Evolutionary conservation across 805 yeast genomes (phyloP).

Genomic region (Candida ascalaphidarum): DNA sequence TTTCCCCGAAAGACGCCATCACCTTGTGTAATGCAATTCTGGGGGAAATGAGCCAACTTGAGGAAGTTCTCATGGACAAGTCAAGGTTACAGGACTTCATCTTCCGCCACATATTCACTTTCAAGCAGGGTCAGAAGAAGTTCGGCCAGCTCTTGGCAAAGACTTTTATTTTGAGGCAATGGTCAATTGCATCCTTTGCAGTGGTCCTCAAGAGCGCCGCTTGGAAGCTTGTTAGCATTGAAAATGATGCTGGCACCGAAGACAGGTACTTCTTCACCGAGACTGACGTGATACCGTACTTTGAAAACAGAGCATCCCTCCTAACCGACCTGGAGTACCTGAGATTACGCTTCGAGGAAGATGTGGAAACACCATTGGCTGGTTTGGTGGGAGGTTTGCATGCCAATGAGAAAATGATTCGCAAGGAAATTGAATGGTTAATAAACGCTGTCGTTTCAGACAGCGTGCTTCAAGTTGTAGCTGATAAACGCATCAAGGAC

Average conservation of each 20-base stretch:
- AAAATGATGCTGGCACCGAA: slow-evolving; percentile 18
- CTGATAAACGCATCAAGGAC: slow-evolving; percentile 42
- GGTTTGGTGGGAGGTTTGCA: slow-evolving; percentile 42
- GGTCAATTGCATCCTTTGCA: slow-evolving; percentile 27
- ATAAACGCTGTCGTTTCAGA: slow-evolving; percentile 33
- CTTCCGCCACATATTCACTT: slow-evolving; percentile 31
- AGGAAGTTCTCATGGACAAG: slow-evolving; percentile 22
- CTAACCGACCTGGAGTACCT: slow-evolving; percentile 33
- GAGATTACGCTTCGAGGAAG: slow-evolving; percentile 38
- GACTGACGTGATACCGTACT: slow-evolving; percentile 18
- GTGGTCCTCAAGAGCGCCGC: slow-evolving; percentile 42
- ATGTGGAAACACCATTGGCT: slow-evolving; percentile 51
- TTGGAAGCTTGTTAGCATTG: slow-evolving; percentile 21
- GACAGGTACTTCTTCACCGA: slow-evolving; percentile 23
- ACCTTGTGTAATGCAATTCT: slow-evolving; percentile 20
- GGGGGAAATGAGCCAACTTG: slow-evolving; percentile 10
- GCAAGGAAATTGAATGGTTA: slow-evolving; percentile 52
- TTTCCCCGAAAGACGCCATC: slow-evolving; percentile 60
- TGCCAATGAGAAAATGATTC: slow-evolving; percentile 42
- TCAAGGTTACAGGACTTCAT: slow-evolving; percentile 14
- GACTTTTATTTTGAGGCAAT: slow-evolving; percentile 66
- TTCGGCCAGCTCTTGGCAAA: slow-evolving; percentile 44
- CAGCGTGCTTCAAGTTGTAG: slow-evolving; percentile 27
- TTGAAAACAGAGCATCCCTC: slow-evolving; percentile 38
- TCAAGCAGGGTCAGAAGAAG: slow-evolving; percentile 39